These are phyloP conservation scores for Paulownia fortunei DNA, from an alignment of 257 asterid genomes.

Conservation along the genomic window DNA sequence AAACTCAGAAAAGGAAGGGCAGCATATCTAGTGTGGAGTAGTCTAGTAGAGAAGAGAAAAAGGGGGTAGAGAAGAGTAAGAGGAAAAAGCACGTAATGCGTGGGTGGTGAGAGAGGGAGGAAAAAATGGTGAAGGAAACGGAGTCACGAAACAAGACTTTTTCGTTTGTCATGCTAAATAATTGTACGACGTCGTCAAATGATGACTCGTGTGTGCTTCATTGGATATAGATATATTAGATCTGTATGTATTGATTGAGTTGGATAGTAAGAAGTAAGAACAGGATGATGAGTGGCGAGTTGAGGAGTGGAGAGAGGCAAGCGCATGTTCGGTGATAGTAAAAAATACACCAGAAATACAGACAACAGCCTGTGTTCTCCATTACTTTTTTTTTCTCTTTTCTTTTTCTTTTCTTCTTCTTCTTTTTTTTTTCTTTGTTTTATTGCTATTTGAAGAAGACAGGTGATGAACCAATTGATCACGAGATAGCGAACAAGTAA, in stretches of 20 bases:
- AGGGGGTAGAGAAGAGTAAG: background rate
- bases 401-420: background rate
- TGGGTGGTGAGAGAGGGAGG: background rate
- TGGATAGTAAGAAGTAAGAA: background rate
- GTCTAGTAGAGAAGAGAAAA: background rate
- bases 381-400: background rate
- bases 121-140: background rate
- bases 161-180: background rate
- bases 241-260: conserved; percentile 22
- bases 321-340: conserved; percentile 36
- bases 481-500: too few species aligned
- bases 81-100: conserved; percentile 8
- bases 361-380: conserved; percentile 25
- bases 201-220: conserved; percentile 21
- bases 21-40: conserved; percentile 19
- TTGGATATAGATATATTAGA: background rate
- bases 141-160: conserved; percentile 35
- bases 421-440: background rate
- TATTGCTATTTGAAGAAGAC: too few species aligned
- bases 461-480: too few species aligned
- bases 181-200: conserved; percentile 25
- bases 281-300: conserved; percentile 30
- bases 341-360: conserved; percentile 4
- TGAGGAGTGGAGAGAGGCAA: conserved; percentile 30
- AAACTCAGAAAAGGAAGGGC: conserved; percentile 7